Conservation (phyloP, 768 basidiomycete species). For the Termitomyces sp. region DNA sequence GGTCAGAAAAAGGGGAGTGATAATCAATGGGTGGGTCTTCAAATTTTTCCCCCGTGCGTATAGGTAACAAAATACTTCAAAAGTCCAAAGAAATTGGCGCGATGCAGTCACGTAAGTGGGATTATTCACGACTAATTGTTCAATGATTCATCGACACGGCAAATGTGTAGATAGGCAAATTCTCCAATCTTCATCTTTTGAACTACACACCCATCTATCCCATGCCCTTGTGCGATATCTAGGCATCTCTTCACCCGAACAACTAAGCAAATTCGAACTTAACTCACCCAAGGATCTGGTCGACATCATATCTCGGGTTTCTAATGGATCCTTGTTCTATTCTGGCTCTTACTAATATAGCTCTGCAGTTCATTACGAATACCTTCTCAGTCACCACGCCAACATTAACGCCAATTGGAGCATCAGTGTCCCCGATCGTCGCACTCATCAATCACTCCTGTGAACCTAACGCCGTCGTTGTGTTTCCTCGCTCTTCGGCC, state of each 20-base stretch:
- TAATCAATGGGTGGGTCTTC: slow-evolving; percentile 53
- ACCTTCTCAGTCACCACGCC: slow-evolving; percentile 84
- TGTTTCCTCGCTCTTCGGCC: slow-evolving; percentile 66
- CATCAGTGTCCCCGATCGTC: slow-evolving; percentile 73
- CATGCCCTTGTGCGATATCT: slow-evolving; percentile 75
- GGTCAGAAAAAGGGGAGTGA: slow-evolving; percentile 50
- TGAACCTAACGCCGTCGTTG: slow-evolving; percentile 84
- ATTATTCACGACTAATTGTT: neutral
- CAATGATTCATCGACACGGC: neutral
- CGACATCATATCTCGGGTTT: slow-evolving; percentile 67
- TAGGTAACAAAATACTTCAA: neutral
- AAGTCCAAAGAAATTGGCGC: slow-evolving; percentile 62
- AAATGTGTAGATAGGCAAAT: slow-evolving; percentile 48
- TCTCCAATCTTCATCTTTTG: slow-evolving; percentile 43
- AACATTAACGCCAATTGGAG: slow-evolving; percentile 77
- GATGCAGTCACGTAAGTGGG: slow-evolving; percentile 67
- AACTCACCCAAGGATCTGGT: slow-evolving; percentile 60
- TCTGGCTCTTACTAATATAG: neutral
- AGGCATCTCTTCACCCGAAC: slow-evolving; percentile 52
- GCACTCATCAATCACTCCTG: slow-evolving; percentile 91
- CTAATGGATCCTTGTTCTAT: slow-evolving; percentile 15
- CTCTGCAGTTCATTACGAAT: slow-evolving; percentile 82
- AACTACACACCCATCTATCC: slow-evolving; percentile 66
- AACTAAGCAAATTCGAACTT: slow-evolving; percentile 56
- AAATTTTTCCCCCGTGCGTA: neutral